Conservation (phyloP, 78 protist species). For the Salpingoeca rosetta region DNA sequence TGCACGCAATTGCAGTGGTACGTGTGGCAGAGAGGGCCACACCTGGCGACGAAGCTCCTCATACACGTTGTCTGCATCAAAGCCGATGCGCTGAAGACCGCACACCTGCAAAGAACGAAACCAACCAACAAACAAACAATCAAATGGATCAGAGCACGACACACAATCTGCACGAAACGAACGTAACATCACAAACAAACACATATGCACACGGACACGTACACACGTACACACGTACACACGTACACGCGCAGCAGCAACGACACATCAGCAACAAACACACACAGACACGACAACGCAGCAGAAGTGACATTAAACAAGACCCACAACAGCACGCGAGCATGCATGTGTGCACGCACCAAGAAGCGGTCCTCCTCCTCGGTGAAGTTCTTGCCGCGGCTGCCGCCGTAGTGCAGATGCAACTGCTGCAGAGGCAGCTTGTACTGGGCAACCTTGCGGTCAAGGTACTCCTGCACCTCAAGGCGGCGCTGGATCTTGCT, state of each 20-base stretch:
- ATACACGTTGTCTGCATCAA: conserved; percentile 15
- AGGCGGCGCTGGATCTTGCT: background rate
- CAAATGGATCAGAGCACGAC: conserved; percentile 7
- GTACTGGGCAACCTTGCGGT: conserved; percentile 5
- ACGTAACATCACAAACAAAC: too few species aligned
- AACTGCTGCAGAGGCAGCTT: conserved; percentile 24
- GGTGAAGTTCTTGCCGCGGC: conserved; percentile 26
- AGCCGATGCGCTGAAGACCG: conserved; percentile 43
- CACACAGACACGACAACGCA: too few species aligned
- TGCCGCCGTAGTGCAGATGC: conserved; percentile 10
- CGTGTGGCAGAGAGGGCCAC: background rate
- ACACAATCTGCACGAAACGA: too few species aligned
- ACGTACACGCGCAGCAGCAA: too few species aligned
- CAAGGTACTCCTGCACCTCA: background rate
- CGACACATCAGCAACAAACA: too few species aligned
- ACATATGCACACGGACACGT: too few species aligned
- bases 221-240: too few species aligned
- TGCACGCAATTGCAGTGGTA: background rate
- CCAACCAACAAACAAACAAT: too few species aligned
- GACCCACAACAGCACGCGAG: too few species aligned
- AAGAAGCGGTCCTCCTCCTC: conserved; percentile 65
- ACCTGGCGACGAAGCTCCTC: conserved; percentile 10
- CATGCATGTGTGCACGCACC: too few species aligned
- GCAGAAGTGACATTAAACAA: too few species aligned
- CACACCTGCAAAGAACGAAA: conserved; percentile 12